These are phyloP conservation scores for Colletotrichum orbiculare DNA, from an alignment of 2,329 filamentous ascomycete genomes.

Conservation along the genomic window DNA sequence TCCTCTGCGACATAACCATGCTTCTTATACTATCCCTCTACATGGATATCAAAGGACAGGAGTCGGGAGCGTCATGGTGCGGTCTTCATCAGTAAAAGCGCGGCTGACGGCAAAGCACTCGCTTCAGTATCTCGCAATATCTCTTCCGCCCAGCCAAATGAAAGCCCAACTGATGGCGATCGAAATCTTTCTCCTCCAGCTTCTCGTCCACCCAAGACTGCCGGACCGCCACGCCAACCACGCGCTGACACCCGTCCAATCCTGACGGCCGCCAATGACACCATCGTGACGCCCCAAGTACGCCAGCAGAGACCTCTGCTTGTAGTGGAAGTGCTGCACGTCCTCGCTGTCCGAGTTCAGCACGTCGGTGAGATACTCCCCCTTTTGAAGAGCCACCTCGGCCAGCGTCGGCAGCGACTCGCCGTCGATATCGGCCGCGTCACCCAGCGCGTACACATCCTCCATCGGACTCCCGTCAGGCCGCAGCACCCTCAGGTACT, in stretches of 20 bases:
- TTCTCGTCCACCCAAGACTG: conserved; percentile 27
- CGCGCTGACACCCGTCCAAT: conserved; percentile 27
- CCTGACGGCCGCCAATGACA: conserved; percentile 26
- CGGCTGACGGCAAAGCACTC: too few relatives aligned
- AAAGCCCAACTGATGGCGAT: conserved; percentile 27
- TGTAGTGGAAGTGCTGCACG: conserved; percentile 7
- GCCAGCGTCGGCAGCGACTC: conserved; percentile 26
- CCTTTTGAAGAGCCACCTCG: conserved; percentile 30
- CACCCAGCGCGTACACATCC: conserved; percentile 21
- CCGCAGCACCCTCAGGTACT: conserved; percentile 15
- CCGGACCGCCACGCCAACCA: conserved; percentile 31
- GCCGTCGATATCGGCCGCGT: conserved; percentile 22
- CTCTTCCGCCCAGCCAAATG: conserved; percentile 26
- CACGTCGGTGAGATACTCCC: conserved; percentile 15
- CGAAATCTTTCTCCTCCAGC: conserved; percentile 31
- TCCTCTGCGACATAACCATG: too few relatives aligned
- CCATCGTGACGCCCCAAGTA: conserved; percentile 29
- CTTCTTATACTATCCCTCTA: too few relatives aligned
- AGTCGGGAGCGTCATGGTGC: too few relatives aligned
- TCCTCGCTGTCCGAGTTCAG: conserved; percentile 6
- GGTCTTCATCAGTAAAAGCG: too few relatives aligned
- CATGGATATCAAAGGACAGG: too few relatives aligned
- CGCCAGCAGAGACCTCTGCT: conserved; percentile 19
- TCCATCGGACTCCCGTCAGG: conserved; percentile 26
- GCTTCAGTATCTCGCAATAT: conserved; percentile 10